Base-by-base conservation (phyloP, 768 basidiomycete genomes). In the Astraeus odoratus region DNA sequence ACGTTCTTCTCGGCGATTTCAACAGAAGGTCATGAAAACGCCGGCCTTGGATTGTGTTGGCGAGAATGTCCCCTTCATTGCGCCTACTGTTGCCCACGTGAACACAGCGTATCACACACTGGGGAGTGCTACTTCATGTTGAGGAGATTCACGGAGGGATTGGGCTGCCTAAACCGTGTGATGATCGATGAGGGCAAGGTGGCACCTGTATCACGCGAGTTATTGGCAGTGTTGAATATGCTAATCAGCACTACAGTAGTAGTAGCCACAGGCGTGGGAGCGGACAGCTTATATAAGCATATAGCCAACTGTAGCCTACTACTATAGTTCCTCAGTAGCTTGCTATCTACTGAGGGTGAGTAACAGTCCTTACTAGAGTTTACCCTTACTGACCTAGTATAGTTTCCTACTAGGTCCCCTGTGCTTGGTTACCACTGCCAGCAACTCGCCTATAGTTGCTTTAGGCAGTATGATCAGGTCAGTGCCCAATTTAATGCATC, bases 161-260 rank as follows among this genome's bases (percentile, higher is more conserved):
- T 97, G 27, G 83, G 84, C 10, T 86, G 95, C 58, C 73, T 96
- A 38, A 94, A 94, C 72, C 94, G 96, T 74, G 91, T 95, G 59
- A 83, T n/a, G n/a, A n/a, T n/a, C n/a, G n/a, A n/a, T 90, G 70
- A 79, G 95, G 15, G 93, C 96, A 81, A 80, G 93, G 56, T 90
- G n/a, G n/a, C n/a, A n/a, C n/a, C n/a, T 93, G 61, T 96, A 95
- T 66, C 94, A 99, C 70, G 95, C 94, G n/a, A n/a, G n/a, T n/a
- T n/a, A n/a, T n/a, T n/a, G n/a, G n/a, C n/a, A n/a, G n/a, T n/a
- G n/a, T n/a, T n/a, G n/a, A n/a, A n/a, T n/a, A n/a, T n/a, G n/a
- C n/a, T n/a, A n/a, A n/a, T n/a, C n/a, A n/a, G n/a, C n/a, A n/a
- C n/a, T n/a, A n/a, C n/a, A n/a, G n/a, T n/a, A n/a, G n/a, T n/a